Conservation (phyloP, 805 yeast species). For the Candida vaughaniae region DNA sequence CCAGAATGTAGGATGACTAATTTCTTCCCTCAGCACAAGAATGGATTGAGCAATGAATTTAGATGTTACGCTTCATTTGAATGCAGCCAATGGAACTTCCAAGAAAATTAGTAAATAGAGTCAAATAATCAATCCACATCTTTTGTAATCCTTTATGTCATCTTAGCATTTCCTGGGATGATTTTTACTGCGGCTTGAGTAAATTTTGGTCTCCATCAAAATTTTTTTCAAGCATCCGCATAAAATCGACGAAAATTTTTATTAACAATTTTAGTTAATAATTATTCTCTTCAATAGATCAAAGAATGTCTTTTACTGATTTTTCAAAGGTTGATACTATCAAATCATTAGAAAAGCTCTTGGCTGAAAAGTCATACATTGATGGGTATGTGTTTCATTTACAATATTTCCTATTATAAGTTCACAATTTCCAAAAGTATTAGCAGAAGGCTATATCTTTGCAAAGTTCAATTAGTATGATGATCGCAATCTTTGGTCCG, state of each 20-base stretch:
- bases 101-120: conserved; percentile 17
- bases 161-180: no score
- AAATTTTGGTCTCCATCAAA: no score
- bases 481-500: conserved; percentile 85
- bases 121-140: no score
- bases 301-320: conserved; percentile 72
- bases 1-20: conserved; percentile 64
- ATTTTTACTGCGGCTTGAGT: no score
- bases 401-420: no score
- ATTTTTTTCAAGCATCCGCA: no score
- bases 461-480: no score
- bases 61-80: conserved; percentile 81
- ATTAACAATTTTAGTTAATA: not conserved
- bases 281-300: conserved; percentile 2
- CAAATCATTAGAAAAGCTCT: conserved; percentile 73
- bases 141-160: no score
- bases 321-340: conserved; percentile 69
- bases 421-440: no score
- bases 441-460: not conserved
- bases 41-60: conserved; percentile 85
- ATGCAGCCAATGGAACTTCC: conserved; percentile 63
- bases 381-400: conserved; percentile 74
- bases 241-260: conserved; percentile 14
- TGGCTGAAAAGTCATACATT: conserved; percentile 91
- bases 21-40: conserved; percentile 77